Base-by-base conservation (phyloP, 768 basidiomycete genomes). In the Amanita exitialis region DNA sequence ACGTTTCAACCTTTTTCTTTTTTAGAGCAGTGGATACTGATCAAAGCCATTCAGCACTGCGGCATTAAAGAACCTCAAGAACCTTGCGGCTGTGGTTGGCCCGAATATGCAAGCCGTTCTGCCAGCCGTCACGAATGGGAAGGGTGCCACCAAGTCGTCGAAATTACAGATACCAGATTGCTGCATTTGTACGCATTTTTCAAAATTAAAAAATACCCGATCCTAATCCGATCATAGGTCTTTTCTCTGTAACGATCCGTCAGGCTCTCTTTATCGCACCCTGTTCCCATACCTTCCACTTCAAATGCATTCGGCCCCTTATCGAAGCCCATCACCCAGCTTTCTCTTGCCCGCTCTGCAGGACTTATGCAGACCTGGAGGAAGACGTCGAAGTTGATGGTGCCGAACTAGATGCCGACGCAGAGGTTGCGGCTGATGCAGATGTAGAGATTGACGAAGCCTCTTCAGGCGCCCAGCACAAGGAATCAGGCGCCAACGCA, bases 211-310 rank as follows among this genome's bases (percentile, higher is more conserved):
- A n/a, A n/a, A n/a, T n/a, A n/a, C n/a, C n/a, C n/a, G n/a, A n/a
- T n/a, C n/a, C 20, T 25, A 8, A 47, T 16, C 6, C 35, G 35
- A 16, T 9, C 10, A 28, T 52, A 75, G 73, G 74, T 54, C 67
- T 78, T 70, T 99, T 95, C 71, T 70, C 82, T 20, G 92, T 98
- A 0, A 86, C 90, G 1, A 93, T 97, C 63, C 89, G 85, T 55
- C 95, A 99, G 67, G 88, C 92, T 0, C 80, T 98, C 44, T 97
- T 99, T 72, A 94, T 99, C 62, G 92, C 95, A 25, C 95, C 95
- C 0, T 99, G 95, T 68, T 93, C 90, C 1, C 95, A 99, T 65
- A 84, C 92, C 0, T 91, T 90, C 73, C 90, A 93, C 69, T 92
- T 90, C 79, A 98, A 97, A 67, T 97, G 95, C 65, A 93, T 99